Evolutionary conservation across 371 early-diverging fungal species (phyloP), one percentile per base, ranked within the genome.

Genomic region (Actinomucor elegans): DNA sequence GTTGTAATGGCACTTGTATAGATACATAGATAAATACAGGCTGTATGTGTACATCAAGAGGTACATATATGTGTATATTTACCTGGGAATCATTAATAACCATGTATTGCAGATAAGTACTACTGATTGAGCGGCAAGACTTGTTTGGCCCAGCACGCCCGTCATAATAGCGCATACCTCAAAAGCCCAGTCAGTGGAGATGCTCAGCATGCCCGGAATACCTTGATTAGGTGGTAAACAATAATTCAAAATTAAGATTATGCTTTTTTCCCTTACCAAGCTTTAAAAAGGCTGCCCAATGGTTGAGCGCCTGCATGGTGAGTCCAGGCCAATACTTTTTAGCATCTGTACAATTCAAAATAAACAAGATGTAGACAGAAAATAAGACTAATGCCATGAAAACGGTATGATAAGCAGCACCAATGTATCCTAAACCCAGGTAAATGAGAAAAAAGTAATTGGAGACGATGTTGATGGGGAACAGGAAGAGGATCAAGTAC

Each of bases 141-240:
- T 72, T 31, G 66, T 70, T 60, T 67, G 57, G 4, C 73, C 76
- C 11, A 76, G 44, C 0, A 66, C 67, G 41, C 76, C 74, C 17
- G 76, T 57, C 15, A 70, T 29, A 10, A 76, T 56, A n/a, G 73
- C 76, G 51, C 76, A 76, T 5, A 76, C 64, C 59, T 76, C 76
- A 44, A 76, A 76, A 1, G 76, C 76, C 76, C 76, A 76, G 32
- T 76, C 76, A 0, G 71, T 70, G 1, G 70, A 62, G 1, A 72
- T 66, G 49, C 76, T 76, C 14, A 76, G 38, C 76, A 76, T 76
- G 0, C 76, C 76, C 6, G 76, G 76, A 46, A 76, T 59, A 26
- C 73, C 73, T 73, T 26, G 27, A 42, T 42, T 42, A 26, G 26
- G n/a, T n/a, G n/a, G n/a, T n/a, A n/a, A n/a, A n/a, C n/a, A n/a